A percentile compares a stretch with the other conserved stretches of the same genome.
Evolutionary conservation across 495 filamentous ascomycete species (phyloP).

Genomic region (Viridothelium virens): DNA sequence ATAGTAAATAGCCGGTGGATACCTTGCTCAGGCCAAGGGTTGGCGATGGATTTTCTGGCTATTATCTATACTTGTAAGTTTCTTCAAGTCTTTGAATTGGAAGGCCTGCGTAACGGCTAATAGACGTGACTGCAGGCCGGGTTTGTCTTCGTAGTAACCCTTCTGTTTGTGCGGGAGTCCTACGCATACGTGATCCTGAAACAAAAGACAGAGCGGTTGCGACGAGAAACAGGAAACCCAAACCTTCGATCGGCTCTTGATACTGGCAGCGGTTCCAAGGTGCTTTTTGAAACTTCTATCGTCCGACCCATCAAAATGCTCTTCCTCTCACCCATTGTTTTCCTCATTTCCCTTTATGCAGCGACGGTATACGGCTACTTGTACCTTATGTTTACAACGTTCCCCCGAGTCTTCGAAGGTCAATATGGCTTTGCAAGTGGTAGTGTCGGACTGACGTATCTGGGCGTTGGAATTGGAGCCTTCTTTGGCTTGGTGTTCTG

Average conservation of each 20-base stretch:
- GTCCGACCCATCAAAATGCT: conserved; percentile 23
- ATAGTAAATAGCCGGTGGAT: conserved; percentile 45
- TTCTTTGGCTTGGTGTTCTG: not conserved
- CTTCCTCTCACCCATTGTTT: not conserved
- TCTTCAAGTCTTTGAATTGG: conserved; percentile 38
- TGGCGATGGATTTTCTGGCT: conserved; percentile 54
- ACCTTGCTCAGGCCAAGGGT: conserved; percentile 46
- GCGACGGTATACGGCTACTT: not conserved
- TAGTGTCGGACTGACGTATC: not conserved
- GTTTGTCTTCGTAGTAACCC: conserved; percentile 25
- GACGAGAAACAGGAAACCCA: conserved; percentile 35
- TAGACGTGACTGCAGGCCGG: conserved; percentile 22
- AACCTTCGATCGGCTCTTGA: conserved; percentile 32
- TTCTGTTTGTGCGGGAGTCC: conserved; percentile 32
- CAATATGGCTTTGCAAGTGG: not conserved
- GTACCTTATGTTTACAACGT: not conserved
- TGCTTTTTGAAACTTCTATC: conserved; percentile 36
- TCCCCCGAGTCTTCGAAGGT: not conserved
- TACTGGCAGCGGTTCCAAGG: conserved; percentile 20
- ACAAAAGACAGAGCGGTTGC: conserved; percentile 30
- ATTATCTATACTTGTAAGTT: conserved; percentile 27
- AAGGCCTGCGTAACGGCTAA: conserved; percentile 13
- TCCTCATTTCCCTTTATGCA: not conserved
- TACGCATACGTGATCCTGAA: conserved; percentile 32
- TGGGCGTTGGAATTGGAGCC: not conserved